A percentile compares a stretch with the other conserved stretches of the same genome.
These are phyloP conservation scores for Zygoascus bituminiphila DNA, from an alignment of 805 yeast genomes.

Conservation along the genomic window DNA sequence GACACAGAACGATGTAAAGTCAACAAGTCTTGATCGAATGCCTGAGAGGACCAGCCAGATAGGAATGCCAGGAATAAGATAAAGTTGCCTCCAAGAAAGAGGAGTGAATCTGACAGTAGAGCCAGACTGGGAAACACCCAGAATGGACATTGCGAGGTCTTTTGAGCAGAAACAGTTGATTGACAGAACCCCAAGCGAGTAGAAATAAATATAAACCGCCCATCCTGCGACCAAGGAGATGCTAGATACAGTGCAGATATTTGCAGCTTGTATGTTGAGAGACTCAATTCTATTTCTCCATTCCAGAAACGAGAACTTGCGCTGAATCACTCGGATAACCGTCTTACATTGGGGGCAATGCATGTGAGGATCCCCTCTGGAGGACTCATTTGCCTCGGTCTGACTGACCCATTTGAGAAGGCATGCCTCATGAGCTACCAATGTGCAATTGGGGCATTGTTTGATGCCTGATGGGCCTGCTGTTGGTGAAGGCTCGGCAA, in stretches of 20 bases:
- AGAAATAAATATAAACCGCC: slow-evolving; percentile 20
- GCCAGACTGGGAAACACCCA: slow-evolving; percentile 18
- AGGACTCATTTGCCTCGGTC: slow-evolving; percentile 16
- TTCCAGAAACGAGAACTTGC: slow-evolving; percentile 10
- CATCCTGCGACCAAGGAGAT: slow-evolving; percentile 6
- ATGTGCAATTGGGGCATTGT: slow-evolving; percentile 38
- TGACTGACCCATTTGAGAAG: slow-evolving; percentile 36
- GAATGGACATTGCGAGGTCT: slow-evolving; percentile 17
- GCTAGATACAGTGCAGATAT: slow-evolving; percentile 15
- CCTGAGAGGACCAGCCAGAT: slow-evolving; percentile 17
- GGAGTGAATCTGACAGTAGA: slow-evolving; percentile 10
- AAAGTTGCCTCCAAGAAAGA: slow-evolving; percentile 13
- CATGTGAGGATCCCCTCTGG: slow-evolving; percentile 6
- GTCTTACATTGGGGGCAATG: slow-evolving; percentile 29
- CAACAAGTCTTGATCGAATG: slow-evolving; percentile 12
- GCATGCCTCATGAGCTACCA: slow-evolving; percentile 40
- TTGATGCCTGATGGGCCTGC: slow-evolving; percentile 32
- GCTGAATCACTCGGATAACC: slow-evolving; percentile 17
- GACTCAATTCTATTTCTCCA: slow-evolving; percentile 16
- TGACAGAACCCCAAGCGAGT: slow-evolving; percentile 23
- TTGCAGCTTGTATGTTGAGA: slow-evolving; percentile 6
- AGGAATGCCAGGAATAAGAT: slow-evolving; percentile 23
- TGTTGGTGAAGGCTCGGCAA: slow-evolving; percentile 27
- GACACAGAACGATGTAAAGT: slow-evolving; percentile 9
- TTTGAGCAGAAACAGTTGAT: slow-evolving; percentile 24